phyloP scores from a whole-genome alignment of 768 basidiomycete genomes.

The Boletus speciosus region DNA sequence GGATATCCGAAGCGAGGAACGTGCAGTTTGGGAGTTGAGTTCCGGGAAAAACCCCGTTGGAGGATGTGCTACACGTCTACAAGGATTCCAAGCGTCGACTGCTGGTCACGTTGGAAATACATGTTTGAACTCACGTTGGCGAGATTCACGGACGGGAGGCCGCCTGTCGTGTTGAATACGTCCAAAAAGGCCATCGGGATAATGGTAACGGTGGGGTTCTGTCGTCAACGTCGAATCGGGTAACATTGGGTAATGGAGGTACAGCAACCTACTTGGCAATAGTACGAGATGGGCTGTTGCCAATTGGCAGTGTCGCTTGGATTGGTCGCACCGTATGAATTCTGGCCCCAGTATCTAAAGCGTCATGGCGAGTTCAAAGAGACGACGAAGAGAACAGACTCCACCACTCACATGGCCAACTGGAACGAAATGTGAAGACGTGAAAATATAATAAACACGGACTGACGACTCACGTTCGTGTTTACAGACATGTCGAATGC shows the following conservation, averaged over 20 bases:
- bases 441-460: not conserved
- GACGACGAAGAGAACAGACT: not conserved
- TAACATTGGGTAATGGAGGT: not conserved
- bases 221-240: not conserved
- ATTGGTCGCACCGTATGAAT: constrained; percentile 36
- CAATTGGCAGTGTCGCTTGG: constrained; percentile 27
- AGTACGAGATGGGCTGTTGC: constrained; percentile 33
- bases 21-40: constrained; percentile 61
- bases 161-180: constrained; percentile 55
- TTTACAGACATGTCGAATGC: constrained; percentile 19
- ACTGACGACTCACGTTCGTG: constrained; percentile 18
- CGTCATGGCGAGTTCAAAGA: not conserved
- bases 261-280: constrained; percentile 25
- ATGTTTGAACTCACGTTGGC: constrained; percentile 44
- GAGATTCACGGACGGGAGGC: constrained; percentile 56
- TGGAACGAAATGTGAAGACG: constrained; percentile 1
- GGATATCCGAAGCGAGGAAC: constrained; percentile 57
- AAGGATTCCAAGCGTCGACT: not conserved
- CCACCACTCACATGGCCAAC: constrained; percentile 17
- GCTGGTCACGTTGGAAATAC: not conserved
- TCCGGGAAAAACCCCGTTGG: constrained; percentile 58
- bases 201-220: constrained; percentile 55
- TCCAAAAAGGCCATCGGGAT: constrained; percentile 63
- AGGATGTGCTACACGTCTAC: constrained; percentile 58
- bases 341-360: constrained; percentile 37